These are phyloP conservation scores for Penicillium nordicum DNA, from an alignment of 2,329 filamentous ascomycete species.

Conservation along the genomic window DNA sequence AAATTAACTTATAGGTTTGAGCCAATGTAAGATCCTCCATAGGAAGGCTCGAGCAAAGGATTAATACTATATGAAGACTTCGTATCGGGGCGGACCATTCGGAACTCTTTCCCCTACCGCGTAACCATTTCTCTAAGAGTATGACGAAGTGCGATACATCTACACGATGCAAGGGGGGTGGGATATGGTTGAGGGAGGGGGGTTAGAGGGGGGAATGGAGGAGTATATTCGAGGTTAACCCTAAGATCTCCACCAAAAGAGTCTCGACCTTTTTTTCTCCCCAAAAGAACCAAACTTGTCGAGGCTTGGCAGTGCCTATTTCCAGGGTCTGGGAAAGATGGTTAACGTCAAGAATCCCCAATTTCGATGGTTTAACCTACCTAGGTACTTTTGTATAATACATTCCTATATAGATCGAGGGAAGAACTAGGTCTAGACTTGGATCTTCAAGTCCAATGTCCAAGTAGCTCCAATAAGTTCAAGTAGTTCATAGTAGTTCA, in stretches of 20 bases:
- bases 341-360: conserved; percentile 24
- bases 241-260: conserved; percentile 6
- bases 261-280: conserved; percentile 13
- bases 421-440: conserved; percentile 3
- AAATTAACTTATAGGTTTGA: conserved; percentile 7
- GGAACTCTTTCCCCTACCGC: conserved; percentile 22
- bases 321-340: conserved; percentile 9
- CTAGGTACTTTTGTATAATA: background rate
- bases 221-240: conserved; percentile 1
- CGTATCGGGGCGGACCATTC: conserved; percentile 21
- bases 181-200: background rate
- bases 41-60: conserved; percentile 7
- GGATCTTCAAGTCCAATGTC: background rate
- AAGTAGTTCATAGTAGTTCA: background rate
- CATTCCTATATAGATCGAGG: background rate
- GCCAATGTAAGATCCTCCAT: conserved; percentile 2
- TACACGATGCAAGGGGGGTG: conserved; percentile 22
- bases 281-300: conserved; percentile 11
- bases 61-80: background rate
- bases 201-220: background rate
- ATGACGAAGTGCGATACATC: conserved; percentile 23
- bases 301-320: conserved; percentile 3
- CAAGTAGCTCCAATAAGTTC: background rate
- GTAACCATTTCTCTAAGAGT: conserved; percentile 19
- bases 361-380: background rate